Conservation (phyloP, 2,329 filamentous ascomycete species). For the Fusarium buxicola region DNA sequence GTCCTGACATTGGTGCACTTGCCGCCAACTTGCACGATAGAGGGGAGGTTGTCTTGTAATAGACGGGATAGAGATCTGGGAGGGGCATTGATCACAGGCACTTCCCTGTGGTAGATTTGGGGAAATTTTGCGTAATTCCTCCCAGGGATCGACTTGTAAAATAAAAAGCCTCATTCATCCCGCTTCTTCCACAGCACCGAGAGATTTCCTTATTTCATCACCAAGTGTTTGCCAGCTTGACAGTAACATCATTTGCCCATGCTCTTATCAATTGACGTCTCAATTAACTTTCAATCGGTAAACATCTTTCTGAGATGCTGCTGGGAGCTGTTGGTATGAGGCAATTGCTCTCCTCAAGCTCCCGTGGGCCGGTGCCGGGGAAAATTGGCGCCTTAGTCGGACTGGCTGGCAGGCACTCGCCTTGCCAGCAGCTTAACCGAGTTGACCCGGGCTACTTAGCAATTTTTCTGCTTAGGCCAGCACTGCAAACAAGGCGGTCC, state of each 20-base stretch:
- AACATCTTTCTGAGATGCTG: constrained; percentile 8
- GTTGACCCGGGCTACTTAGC: constrained; percentile 35
- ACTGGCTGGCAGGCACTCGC: constrained; percentile 36
- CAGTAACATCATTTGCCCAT: constrained; percentile 4
- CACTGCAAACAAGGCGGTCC: constrained; percentile 28
- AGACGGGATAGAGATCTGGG: constrained; percentile 56
- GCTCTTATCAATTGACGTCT: constrained; percentile 26
- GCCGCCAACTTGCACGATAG: constrained; percentile 50
- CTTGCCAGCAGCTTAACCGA: constrained; percentile 46
- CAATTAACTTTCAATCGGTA: constrained; percentile 33
- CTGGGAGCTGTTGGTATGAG: constrained; percentile 32
- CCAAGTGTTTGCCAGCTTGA: constrained; percentile 12
- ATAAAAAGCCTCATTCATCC: constrained; percentile 58
- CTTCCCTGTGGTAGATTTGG: constrained; percentile 53
- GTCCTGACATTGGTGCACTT: constrained; percentile 44
- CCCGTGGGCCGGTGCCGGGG: constrained; percentile 48
- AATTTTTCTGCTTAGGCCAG: constrained; percentile 20
- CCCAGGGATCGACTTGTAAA: constrained; percentile 56
- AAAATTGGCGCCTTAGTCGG: constrained; percentile 42
- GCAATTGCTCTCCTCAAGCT: constrained; percentile 47
- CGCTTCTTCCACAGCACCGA: constrained; percentile 50
- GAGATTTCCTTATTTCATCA: constrained; percentile 46
- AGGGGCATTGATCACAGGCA: constrained; percentile 49
- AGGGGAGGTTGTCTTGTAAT: constrained; percentile 54
- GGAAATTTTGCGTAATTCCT: constrained; percentile 50